Evolutionary conservation across 352 stramenopile genomes (phyloP).

Genomic region (Phytophthora hibernalis): DNA sequence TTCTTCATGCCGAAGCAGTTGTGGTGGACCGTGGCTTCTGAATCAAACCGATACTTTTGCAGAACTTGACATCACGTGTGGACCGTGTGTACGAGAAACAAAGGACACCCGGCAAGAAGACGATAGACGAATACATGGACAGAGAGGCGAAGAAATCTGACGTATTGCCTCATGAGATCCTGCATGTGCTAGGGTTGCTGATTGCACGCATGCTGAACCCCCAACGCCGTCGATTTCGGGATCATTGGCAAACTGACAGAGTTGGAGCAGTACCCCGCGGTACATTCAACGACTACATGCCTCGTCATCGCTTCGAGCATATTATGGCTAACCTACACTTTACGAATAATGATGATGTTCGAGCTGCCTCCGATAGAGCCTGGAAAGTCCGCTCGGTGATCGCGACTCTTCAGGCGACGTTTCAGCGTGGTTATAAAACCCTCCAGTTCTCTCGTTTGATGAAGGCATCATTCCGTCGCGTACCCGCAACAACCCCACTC

Average conservation of each 20-base stretch:
- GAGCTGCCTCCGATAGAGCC: background rate
- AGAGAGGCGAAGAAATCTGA: constrained; percentile 7
- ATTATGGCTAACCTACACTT: constrained; percentile 23
- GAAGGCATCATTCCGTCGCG: constrained; percentile 2
- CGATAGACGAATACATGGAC: background rate
- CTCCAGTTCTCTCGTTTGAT: constrained; percentile 12
- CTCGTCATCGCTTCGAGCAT: constrained; percentile 16
- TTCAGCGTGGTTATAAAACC: constrained; percentile 1
- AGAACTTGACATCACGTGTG: constrained; percentile 1
- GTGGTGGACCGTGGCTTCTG: background rate
- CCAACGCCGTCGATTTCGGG: background rate
- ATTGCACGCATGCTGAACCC: constrained; percentile 17
- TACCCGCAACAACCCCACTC: constrained; percentile 16
- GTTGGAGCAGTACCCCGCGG: too few relatives aligned
- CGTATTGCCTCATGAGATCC: constrained; percentile 4
- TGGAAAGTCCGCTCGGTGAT: background rate
- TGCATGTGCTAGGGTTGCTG: background rate
- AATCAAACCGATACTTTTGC: constrained; percentile 12
- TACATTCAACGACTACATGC: too few relatives aligned
- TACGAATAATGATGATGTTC: constrained; percentile 8
- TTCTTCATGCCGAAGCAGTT: constrained; percentile 7
- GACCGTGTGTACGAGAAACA: constrained; percentile 11
- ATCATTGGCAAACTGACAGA: background rate
- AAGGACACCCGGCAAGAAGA: background rate
- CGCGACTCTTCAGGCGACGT: background rate